Evolutionary conservation across 2,329 filamentous ascomycete species (phyloP).

Genomic region (Pseudocercospora ulei): DNA sequence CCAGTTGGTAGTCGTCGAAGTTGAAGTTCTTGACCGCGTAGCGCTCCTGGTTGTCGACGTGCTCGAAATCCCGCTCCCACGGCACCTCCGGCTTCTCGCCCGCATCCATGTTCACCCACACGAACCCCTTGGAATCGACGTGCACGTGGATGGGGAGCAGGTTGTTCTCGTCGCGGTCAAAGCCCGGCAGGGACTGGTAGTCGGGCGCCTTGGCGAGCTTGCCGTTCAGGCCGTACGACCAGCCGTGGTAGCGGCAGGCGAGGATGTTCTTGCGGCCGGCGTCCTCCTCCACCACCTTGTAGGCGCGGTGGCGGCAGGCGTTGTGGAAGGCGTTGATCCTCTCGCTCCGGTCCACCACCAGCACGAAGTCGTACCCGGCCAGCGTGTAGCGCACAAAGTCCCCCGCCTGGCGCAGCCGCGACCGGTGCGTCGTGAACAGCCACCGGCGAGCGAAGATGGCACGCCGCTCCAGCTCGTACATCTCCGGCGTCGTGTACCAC

Average conservation of each 20-base stretch:
- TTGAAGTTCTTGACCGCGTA: conserved; percentile 39
- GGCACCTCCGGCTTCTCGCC: conserved; percentile 38
- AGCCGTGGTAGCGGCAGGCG: conserved; percentile 53
- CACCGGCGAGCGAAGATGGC: conserved; percentile 38
- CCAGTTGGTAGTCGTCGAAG: conserved; percentile 48
- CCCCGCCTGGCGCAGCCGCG: conserved; percentile 25
- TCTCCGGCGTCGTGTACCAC: conserved; percentile 38
- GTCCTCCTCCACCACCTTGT: conserved; percentile 47
- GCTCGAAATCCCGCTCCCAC: conserved; percentile 46
- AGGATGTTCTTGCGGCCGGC: conserved; percentile 46
- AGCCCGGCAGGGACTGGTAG: conserved; percentile 47
- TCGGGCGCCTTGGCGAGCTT: conserved; percentile 51
- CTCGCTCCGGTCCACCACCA: conserved; percentile 19
- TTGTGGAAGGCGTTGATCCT: conserved; percentile 39
- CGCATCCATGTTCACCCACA: conserved; percentile 50
- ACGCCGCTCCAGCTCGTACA: conserved; percentile 41
- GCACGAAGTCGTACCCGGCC: conserved; percentile 24
- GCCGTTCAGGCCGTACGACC: conserved; percentile 51
- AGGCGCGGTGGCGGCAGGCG: conserved; percentile 45
- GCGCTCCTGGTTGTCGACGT: conserved; percentile 40
- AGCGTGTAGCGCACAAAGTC: conserved; percentile 25
- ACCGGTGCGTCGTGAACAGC: conserved; percentile 31
- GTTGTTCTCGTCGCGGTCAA: conserved; percentile 48
- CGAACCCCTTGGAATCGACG: conserved; percentile 46
- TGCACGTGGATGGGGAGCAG: conserved; percentile 48